Base-by-base conservation (phyloP, 139 green algal species). In the Chlamydomonas sp. region DNA sequence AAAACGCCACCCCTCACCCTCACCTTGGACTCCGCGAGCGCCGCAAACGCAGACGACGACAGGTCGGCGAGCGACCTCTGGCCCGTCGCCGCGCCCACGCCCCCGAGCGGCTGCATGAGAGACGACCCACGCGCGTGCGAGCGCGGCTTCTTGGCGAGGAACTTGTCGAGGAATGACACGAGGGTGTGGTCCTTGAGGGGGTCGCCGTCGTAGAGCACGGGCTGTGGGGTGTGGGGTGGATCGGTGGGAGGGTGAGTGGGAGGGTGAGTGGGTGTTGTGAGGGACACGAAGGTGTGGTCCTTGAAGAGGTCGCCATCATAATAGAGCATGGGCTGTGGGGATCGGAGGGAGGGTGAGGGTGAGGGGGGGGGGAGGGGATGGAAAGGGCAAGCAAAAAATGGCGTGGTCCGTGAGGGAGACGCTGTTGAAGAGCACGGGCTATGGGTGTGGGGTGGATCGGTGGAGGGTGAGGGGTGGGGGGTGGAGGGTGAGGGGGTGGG, bases 161-260 rank as follows among this genome's bases (percentile, higher is more conserved):
- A 97, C 76, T 95, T 95, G 82, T 97, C 92, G 50, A 98, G 80
- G 81, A 98, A 98, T 30, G 83, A 76, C 3, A 67, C 65, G 35
- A 95, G 76, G 5, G 78, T 86, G 43, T 96, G 79, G 79, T 98
- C 92, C 0, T 77, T 29, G 26, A 98, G 78, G 3, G 93, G 93
- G 81, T 98, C 91, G 5, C 93, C 93, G 30, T 76, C 69, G 74
- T 97, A 98, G 16, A 84, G 43, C 22, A 97, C 75, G 13, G 63
- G 78, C 8, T 74, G 73, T n/a, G n/a, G n/a, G n/a, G n/a, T n/a
- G n/a, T n/a, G n/a, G n/a, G n/a, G n/a, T n/a, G n/a, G n/a, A n/a
- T n/a, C n/a, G n/a, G n/a, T n/a, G n/a, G n/a, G n/a, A n/a, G n/a
- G n/a, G n/a, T n/a, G n/a, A n/a, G n/a, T n/a, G n/a, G n/a, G n/a